phyloP scores from a whole-genome alignment of 176 grass and related monocot genomes.

The Eleusine indica region DNA sequence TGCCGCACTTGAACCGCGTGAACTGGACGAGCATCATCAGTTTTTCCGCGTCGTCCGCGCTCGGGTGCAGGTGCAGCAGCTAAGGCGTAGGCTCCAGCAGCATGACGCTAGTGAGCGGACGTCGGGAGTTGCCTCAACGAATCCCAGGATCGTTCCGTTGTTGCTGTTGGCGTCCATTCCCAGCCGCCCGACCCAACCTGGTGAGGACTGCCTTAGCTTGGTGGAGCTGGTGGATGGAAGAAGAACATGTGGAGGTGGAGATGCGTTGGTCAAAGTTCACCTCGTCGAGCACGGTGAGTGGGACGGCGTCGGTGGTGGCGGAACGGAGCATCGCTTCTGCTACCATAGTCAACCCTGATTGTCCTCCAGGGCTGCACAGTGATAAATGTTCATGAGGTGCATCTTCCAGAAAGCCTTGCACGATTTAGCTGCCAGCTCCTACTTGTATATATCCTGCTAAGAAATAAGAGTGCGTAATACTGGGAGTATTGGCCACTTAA shows the following conservation, averaged over 20 bases:
- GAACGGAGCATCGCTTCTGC: neutral
- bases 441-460: too few relatives aligned
- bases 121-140: neutral
- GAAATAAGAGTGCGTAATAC: too few relatives aligned
- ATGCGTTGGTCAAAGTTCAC: constrained; percentile 11
- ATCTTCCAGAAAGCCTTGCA: too few relatives aligned
- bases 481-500: too few relatives aligned
- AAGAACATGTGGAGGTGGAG: neutral
- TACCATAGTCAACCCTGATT: too few relatives aligned
- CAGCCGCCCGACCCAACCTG: neutral
- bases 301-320: neutral
- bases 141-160: neutral
- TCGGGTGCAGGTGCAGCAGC: neutral
- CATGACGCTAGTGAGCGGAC: neutral
- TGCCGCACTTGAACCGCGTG: constrained; percentile 23
- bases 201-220: neutral
- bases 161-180: neutral
- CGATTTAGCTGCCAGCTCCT: too few relatives aligned
- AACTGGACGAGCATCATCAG: constrained; percentile 11
- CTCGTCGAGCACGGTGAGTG: constrained; percentile 16
- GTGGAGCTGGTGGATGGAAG: constrained; percentile 19
- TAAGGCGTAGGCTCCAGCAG: neutral
- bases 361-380: too few relatives aligned
- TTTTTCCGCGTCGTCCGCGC: neutral
- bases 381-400: too few relatives aligned